phyloP scores from a whole-genome alignment of 108 stramenopile species.

The Stephanodiscus triporus region DNA sequence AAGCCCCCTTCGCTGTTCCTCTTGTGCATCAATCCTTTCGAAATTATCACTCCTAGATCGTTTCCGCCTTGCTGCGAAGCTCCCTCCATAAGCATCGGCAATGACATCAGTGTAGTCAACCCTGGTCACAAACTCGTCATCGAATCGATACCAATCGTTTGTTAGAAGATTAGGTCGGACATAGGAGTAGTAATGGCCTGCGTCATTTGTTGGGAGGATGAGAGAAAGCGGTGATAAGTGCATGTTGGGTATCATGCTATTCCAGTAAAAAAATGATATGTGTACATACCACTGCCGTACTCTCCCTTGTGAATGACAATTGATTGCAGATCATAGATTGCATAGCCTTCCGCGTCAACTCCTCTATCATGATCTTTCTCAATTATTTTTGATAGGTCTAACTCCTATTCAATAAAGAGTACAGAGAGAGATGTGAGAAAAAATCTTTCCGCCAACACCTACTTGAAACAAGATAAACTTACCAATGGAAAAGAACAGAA shows the following conservation, averaged over 20 bases:
- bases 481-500: conserved; percentile 63
- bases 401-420: conserved; percentile 12
- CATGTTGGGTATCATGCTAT: not conserved
- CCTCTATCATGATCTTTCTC: conserved; percentile 18
- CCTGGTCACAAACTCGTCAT: conserved; percentile 69
- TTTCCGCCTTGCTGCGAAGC: conserved; percentile 7
- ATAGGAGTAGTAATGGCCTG: conserved; percentile 69
- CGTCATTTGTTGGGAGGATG: not conserved
- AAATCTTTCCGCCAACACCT: not conserved
- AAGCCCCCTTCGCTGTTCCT: conserved; percentile 25
- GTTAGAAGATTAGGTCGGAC: conserved; percentile 70
- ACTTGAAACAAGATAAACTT: conserved; percentile 36
- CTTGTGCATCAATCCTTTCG: conserved; percentile 3
- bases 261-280: not conserved
- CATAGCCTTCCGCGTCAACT: not conserved
- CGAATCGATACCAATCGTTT: conserved; percentile 81
- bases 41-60: conserved; percentile 13
- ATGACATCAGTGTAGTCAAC: conserved; percentile 67
- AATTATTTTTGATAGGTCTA: conserved; percentile 27
- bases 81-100: conserved; percentile 67
- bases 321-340: conserved; percentile 78
- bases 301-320: conserved; percentile 83
- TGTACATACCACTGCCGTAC: conserved; percentile 70
- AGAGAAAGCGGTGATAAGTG: not conserved
- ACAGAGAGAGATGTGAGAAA: not conserved